These are phyloP conservation scores for Ceratobasidium sp. DNA, from an alignment of 1,284 basidiomycete genomes.

Conservation along the genomic window DNA sequence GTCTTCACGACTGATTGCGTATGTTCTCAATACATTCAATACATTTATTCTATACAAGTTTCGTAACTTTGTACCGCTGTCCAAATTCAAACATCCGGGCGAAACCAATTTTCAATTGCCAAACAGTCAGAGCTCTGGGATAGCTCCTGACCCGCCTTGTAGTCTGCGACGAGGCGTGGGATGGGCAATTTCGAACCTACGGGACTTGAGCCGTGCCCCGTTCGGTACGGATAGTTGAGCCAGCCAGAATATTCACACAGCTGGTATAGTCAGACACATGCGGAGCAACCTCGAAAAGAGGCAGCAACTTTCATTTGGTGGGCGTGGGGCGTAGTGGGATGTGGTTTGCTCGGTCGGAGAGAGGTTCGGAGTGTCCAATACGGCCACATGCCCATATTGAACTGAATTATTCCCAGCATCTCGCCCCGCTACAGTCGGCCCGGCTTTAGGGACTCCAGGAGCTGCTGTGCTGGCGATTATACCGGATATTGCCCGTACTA, in stretches of 20 bases:
- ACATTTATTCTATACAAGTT: constrained; percentile 83
- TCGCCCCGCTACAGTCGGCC: too few relatives aligned
- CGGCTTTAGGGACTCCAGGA: too few relatives aligned
- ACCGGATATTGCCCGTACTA: too few relatives aligned
- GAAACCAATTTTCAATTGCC: constrained; percentile 78
- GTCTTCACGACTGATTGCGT: too few relatives aligned
- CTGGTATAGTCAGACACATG: constrained; percentile 81
- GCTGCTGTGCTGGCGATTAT: too few relatives aligned
- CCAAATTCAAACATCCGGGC: constrained; percentile 54
- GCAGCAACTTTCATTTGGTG: constrained; percentile 78
- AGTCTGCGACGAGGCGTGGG: constrained; percentile 78
- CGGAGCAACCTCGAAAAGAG: constrained; percentile 78
- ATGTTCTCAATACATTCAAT: too few relatives aligned
- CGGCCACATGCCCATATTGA: too few relatives aligned
- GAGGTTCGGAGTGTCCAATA: too few relatives aligned
- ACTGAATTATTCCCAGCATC: too few relatives aligned
- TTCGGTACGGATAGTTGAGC: constrained; percentile 77
- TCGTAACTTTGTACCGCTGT: constrained; percentile 79
- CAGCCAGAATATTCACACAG: constrained; percentile 62
- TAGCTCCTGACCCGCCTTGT: constrained; percentile 84
- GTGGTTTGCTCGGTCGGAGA: constrained; percentile 77
- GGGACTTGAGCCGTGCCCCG: constrained; percentile 81
- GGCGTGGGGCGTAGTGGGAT: constrained; percentile 79
- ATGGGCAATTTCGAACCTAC: constrained; percentile 85
- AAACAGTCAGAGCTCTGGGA: constrained; percentile 80